Percentiles rank a stretch among this genome's conserved stretches.
Evolutionary conservation across 345 rosid species (phyloP).

Genomic region (Psidium guajava): DNA sequence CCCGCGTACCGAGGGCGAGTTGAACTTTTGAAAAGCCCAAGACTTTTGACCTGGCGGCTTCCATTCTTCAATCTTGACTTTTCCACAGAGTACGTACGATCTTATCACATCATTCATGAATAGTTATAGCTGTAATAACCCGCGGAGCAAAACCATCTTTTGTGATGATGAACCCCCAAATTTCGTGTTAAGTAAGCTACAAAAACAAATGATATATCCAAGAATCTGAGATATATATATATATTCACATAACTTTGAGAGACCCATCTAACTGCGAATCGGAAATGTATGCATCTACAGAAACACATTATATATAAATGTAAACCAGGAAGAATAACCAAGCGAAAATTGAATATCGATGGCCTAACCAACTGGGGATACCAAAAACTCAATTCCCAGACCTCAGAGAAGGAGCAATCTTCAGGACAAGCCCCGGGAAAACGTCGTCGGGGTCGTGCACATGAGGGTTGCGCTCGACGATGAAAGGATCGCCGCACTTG

Average conservation of each 20-base stretch:
- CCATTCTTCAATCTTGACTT: background rate
- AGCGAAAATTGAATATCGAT: background rate
- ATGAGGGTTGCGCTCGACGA: conserved; percentile 73
- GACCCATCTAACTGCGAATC: background rate
- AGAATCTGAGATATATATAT: background rate
- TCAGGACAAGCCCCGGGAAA: conserved; percentile 66
- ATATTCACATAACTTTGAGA: background rate
- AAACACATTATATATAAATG: background rate
- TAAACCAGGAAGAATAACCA: background rate
- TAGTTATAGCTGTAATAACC: background rate
- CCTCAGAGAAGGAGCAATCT: conserved; percentile 18
- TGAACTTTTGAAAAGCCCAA: background rate
- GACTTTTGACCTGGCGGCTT: background rate
- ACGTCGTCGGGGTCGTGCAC: conserved; percentile 82
- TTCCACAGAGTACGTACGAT: background rate
- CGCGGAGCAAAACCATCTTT: background rate
- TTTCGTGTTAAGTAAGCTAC: too few species aligned
- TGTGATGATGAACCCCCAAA: background rate
- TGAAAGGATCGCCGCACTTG: conserved; percentile 77
- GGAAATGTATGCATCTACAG: background rate
- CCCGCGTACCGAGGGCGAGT: background rate
- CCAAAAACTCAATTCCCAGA: background rate
- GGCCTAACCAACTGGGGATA: background rate
- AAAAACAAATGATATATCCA: background rate
- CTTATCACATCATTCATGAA: background rate